phyloP scores from a whole-genome alignment of 371 early-diverging fungal species.

The Gilbertella persicaria region DNA sequence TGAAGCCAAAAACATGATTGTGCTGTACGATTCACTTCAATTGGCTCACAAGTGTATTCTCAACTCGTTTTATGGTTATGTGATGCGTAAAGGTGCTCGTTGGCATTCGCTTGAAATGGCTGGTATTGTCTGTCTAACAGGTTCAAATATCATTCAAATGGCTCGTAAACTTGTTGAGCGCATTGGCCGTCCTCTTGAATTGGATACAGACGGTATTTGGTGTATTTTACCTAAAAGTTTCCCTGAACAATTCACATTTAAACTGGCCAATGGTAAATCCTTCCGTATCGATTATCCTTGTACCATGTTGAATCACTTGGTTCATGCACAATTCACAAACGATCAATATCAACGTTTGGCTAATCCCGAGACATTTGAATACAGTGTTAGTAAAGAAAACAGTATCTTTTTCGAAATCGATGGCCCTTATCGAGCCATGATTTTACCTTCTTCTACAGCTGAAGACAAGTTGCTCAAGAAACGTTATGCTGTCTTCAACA shows the following conservation, averaged over 20 bases:
- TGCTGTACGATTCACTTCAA: slow-evolving; percentile 97
- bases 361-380: slow-evolving; percentile 64
- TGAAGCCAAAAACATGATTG: slow-evolving; percentile 92
- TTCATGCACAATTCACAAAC: slow-evolving; percentile 97
- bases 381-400: slow-evolving; percentile 85
- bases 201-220: slow-evolving; percentile 99
- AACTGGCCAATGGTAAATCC: slow-evolving; percentile 76
- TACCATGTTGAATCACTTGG: slow-evolving; percentile 97
- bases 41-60: slow-evolving; percentile 99
- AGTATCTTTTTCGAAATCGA: slow-evolving; percentile 99
- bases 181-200: slow-evolving; percentile 95
- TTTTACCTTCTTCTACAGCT: slow-evolving; percentile 96
- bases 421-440: slow-evolving; percentile 99
- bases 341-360: slow-evolving; percentile 92
- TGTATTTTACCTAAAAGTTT: slow-evolving; percentile 95
- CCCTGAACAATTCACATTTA: slow-evolving; percentile 90
- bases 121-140: slow-evolving; percentile 98
- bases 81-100: slow-evolving; percentile 99
- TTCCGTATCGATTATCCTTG: slow-evolving; percentile 93
- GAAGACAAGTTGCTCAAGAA: slow-evolving; percentile 98
- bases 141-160: slow-evolving; percentile 96
- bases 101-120: slow-evolving; percentile 99
- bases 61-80: slow-evolving; percentile 99
- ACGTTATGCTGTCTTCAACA: slow-evolving; percentile 98
- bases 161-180: slow-evolving; percentile 94